Evolutionary conservation across 164 flowering plant species (phyloP).

Genomic region (Annona cherimola): DNA sequence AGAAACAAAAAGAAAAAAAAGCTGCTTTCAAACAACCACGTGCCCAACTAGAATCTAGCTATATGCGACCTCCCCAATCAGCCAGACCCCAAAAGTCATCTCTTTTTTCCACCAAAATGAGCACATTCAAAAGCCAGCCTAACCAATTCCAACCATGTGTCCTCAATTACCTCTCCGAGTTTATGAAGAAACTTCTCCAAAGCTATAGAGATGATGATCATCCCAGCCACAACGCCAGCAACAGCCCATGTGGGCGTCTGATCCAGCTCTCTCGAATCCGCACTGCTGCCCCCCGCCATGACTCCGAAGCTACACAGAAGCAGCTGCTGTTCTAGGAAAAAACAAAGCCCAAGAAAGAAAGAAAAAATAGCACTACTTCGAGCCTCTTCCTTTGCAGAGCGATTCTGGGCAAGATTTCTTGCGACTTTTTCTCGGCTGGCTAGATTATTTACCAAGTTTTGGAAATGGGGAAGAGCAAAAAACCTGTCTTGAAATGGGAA

Average conservation of each 20-base stretch:
- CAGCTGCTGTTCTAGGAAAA: background rate
- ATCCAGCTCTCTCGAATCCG: constrained; percentile 44
- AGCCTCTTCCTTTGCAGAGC: background rate
- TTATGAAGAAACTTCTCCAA: constrained; percentile 69
- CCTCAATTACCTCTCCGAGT: constrained; percentile 51
- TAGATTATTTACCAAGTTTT: background rate
- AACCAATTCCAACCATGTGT: background rate
- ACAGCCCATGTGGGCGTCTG: constrained; percentile 97
- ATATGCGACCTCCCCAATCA: background rate
- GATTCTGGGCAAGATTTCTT: background rate
- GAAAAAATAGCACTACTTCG: background rate
- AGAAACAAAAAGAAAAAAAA: background rate
- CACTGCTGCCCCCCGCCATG: constrained; percentile 40
- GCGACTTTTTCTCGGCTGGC: background rate
- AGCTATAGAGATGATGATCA: constrained; percentile 61
- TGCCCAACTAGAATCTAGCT: background rate
- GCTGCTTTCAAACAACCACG: background rate
- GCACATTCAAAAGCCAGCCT: background rate
- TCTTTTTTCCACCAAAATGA: background rate
- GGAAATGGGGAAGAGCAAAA: background rate
- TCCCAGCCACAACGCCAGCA: constrained; percentile 59
- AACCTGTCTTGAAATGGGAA: no score
- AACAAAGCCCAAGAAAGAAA: no score
- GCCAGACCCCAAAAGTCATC: background rate
- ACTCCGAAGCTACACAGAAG: background rate